Evolutionary conservation across 139 green algal genomes (phyloP), one percentile per base, ranked within the genome.

Genomic region (Gonium pectorale): DNA sequence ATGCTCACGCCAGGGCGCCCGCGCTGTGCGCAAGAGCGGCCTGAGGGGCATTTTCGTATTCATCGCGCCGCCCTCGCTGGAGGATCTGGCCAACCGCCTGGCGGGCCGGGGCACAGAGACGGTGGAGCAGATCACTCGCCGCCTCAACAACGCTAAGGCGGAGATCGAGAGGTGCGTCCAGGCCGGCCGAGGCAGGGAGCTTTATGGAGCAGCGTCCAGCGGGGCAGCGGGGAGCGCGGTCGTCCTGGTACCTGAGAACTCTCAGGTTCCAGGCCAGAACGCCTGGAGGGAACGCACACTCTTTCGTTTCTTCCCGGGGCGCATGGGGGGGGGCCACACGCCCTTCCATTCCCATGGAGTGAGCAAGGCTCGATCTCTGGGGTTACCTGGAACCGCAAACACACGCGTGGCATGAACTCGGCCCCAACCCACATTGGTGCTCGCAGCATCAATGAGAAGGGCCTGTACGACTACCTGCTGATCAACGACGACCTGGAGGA

Each of bases 21-120:
- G 90, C 19, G 51, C 78, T 22, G 43, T 92, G 52, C 66, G 88
- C 2, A 84, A 79, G 90, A 69, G 83, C 26, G 71, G 38, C 3
- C 19, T 87, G n/a, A 41, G 84, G 52, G 93, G 92, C 49, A 92
- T 98, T 54, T 97, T 97, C 67, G 93, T 98, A 17, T 98, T 98
- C 79, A 83, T 98, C 2, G 92, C 94, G 2, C 96, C 96, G 2
- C 96, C 96, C 3, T 90, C 75, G 0, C 62, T 90, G 24, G 92
- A 97, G 64, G 95, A 98, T 87, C 87, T 98, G 41, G 95, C 97
- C 64, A 80, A 85, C 40, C 86, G 96, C 2, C 85, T 98, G 41
- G 80, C 89, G 1, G 93, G 90, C 11, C 90, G 96, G 11, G 94
- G 92, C 75, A 97, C 95, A 5, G 96, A 98, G 43, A 91, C 62